Evolutionary conservation across 345 rosid species (phyloP).

Genomic region (Noccaea bulbosa): DNA sequence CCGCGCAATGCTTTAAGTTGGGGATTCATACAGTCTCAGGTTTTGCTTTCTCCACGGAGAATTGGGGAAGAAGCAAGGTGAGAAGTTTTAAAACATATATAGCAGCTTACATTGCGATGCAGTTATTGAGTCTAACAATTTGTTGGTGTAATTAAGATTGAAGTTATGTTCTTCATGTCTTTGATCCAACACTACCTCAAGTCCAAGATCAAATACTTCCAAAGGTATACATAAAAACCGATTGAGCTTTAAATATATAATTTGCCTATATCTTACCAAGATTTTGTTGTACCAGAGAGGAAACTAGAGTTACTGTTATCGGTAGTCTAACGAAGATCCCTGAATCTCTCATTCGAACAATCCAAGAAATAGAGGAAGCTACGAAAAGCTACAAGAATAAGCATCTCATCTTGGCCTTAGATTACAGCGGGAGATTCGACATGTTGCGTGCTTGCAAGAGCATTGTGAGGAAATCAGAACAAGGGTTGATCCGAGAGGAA

Average conservation of each 20-base stretch:
- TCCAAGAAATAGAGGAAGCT: constrained; percentile 45
- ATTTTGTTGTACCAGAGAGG: not conserved
- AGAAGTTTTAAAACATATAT: not conserved
- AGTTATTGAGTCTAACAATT: too few species aligned
- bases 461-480: constrained; percentile 53
- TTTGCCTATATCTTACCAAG: not conserved
- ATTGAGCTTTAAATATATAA: not conserved
- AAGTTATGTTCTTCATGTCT: constrained; percentile 62
- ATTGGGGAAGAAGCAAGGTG: constrained; percentile 64
- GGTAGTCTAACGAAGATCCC: not conserved
- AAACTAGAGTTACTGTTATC: not conserved
- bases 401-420: constrained; percentile 68
- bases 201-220: constrained; percentile 46
- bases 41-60: constrained; percentile 77
- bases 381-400: constrained; percentile 51
- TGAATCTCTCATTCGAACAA: not conserved
- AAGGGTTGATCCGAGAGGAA: constrained; percentile 50
- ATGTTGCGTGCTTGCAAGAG: constrained; percentile 63
- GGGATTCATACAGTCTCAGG: constrained; percentile 70
- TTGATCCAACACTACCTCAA: constrained; percentile 51
- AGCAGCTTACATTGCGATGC: too few species aligned
- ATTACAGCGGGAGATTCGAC: constrained; percentile 74
- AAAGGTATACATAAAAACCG: constrained; percentile 41
- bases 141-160: constrained; percentile 46
- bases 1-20: constrained; percentile 50